Percentiles rank a stretch among this genome's conserved stretches.
phyloP scores from a whole-genome alignment of 73 alveolate species.

The Tetrahymena borealis region DNA sequence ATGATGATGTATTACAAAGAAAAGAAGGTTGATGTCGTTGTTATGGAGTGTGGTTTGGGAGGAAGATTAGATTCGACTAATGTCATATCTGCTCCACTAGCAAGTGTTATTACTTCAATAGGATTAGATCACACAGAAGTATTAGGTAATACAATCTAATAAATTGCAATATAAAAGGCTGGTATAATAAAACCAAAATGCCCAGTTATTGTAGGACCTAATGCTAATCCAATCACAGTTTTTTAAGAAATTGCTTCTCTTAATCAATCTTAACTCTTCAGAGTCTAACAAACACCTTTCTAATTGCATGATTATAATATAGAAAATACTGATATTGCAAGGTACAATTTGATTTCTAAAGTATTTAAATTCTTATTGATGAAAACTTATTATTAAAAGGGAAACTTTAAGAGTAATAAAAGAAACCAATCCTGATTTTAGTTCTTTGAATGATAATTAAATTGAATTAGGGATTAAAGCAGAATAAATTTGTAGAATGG shows the following conservation, averaged over 20 bases:
- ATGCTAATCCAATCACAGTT: conserved; percentile 35
- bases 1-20: conserved; percentile 56
- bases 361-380: background rate
- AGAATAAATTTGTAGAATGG: conserved; percentile 42
- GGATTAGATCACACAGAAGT: conserved; percentile 81
- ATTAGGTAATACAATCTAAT: conserved; percentile 70
- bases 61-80: conserved; percentile 84
- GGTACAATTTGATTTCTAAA: background rate
- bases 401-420: background rate
- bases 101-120: conserved; percentile 64
- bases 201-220: conserved; percentile 71
- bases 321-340: conserved; percentile 3
- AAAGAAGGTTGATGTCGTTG: conserved; percentile 63
- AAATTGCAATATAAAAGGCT: conserved; percentile 70
- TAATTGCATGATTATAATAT: conserved; percentile 25
- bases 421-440: background rate
- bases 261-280: background rate
- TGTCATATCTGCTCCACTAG: conserved; percentile 51
- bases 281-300: background rate
- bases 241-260: conserved; percentile 1
- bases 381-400: background rate
- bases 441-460: background rate
- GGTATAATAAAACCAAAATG: conserved; percentile 74
- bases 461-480: conserved; percentile 8
- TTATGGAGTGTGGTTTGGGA: conserved; percentile 84